Evolutionary conservation across 2,329 filamentous ascomycete species (phyloP), one percentile per base, ranked within the genome.

Genomic region (Colletotrichum liaoningense): DNA sequence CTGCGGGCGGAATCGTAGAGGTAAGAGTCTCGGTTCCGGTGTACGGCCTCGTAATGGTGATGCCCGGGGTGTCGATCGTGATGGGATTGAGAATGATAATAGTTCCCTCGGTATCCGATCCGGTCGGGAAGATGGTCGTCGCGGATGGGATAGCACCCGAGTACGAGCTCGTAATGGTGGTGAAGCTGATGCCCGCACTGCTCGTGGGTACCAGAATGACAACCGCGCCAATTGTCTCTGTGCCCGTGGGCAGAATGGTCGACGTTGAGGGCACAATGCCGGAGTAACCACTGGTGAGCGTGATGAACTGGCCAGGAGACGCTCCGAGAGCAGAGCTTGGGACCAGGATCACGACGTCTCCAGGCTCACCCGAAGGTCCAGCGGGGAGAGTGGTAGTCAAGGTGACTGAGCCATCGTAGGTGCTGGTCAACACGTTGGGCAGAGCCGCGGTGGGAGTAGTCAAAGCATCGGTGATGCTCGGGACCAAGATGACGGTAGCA

Each of bases 171-270:
- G 57, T 57, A 16, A 72, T 60, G 12, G 56, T 73, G 12, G 67
- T 63, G 42, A 73, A 73, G 38, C 52, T 46, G 24, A 35, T 28
- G 5, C 55, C 63, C 3, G 33, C 66, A 3, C 26, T 56, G n/a
- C 16, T 42, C 22, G 60, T 69, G 1, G 69, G 69, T 26, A 63
- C 65, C 7, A 63, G 24, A 6, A 72, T 26, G 28, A 72, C 26
- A 24, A 72, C 14, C 6, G 58, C 60, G 5, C 69, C 69, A 3
- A 38, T 28, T 1, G 52, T 63, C 5, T 63, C 38, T 0, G 69
- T 72, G 28, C 65, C 69, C 5, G 65, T 72, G 5, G 69, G 65
- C 16, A 69, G n/a, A 19, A 72, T n/a, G 7, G 66, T 69, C 16
- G 58, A 56, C 4, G 66, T 69, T 8, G 58, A 46, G 6, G 58